phyloP scores from a whole-genome alignment of 148 eudicot genomes.

The Linanthus parryae region DNA sequence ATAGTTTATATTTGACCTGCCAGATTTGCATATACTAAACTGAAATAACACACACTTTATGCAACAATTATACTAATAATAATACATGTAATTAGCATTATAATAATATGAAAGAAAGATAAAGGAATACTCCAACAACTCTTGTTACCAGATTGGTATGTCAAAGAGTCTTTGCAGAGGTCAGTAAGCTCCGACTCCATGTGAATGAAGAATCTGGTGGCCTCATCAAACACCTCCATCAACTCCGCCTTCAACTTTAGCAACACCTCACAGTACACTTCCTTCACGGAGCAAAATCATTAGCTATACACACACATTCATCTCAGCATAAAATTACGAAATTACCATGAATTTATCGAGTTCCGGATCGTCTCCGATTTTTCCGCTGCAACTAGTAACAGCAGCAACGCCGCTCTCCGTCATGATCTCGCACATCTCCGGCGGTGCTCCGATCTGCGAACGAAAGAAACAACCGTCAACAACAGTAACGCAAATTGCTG shows the following conservation, averaged over 20 bases:
- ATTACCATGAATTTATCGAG: conserved; percentile 24
- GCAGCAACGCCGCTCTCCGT: conserved; percentile 2
- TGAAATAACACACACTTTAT: too few relatives aligned
- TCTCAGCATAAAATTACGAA: not conserved
- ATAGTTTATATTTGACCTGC: too few relatives aligned
- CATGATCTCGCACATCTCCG: conserved; percentile 10
- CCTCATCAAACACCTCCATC: conserved; percentile 19
- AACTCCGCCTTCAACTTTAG: conserved; percentile 22
- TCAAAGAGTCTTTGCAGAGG: conserved; percentile 24
- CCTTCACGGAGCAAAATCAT: not conserved
- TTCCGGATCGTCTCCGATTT: conserved; percentile 22
- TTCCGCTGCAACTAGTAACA: not conserved
- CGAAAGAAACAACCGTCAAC: not conserved
- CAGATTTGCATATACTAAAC: too few relatives aligned
- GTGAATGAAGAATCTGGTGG: conserved; percentile 19
- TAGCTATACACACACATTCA: not conserved
- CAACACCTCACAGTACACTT: conserved; percentile 19
- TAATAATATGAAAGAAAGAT: too few relatives aligned
- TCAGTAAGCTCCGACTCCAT: conserved; percentile 21
- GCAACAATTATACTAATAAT: too few relatives aligned
- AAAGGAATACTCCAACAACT: too few relatives aligned
- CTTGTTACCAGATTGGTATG: conserved; percentile 14
- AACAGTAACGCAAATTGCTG: not conserved
- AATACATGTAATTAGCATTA: too few relatives aligned
- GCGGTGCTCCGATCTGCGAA: conserved; percentile 21